Percentiles rank a stretch among this genome's conserved stretches.
Conservation (phyloP, 225 moss, liverwort and hornwort species). For the Antitrichia curtipendula region DNA sequence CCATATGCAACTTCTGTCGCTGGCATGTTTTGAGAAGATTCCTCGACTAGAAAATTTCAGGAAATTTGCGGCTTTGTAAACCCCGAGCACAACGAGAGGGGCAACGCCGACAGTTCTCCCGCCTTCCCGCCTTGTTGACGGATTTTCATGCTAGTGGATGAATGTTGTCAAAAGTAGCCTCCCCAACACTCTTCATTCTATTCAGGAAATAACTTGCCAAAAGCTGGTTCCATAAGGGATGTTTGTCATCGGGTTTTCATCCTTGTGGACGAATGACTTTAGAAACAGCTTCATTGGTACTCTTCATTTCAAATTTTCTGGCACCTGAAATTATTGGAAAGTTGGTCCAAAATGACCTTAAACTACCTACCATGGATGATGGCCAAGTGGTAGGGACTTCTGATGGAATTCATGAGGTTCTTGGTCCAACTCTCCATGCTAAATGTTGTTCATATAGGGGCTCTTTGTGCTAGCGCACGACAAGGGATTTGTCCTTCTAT, state of each 20-base stretch:
- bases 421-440: too few relatives aligned
- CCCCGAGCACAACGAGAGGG: neutral
- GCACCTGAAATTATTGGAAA: too few relatives aligned
- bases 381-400: too few relatives aligned
- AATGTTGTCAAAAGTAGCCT: neutral
- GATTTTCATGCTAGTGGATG: neutral
- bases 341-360: too few relatives aligned
- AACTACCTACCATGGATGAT: too few relatives aligned
- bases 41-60: neutral
- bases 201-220: neutral
- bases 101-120: neutral
- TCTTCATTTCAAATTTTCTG: neutral
- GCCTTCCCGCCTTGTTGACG: neutral
- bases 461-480: too few relatives aligned
- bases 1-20: too few relatives aligned
- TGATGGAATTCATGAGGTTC: too few relatives aligned
- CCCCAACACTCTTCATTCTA: neutral
- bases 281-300: neutral
- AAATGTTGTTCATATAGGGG: too few relatives aligned
- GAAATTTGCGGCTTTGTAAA: neutral
- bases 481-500: too few relatives aligned
- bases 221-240: neutral
- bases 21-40: neutral
- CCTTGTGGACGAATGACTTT: neutral
- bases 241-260: neutral